Conservation (phyloP, 768 basidiomycete genomes). For the Pulveroboletus sp. region DNA sequence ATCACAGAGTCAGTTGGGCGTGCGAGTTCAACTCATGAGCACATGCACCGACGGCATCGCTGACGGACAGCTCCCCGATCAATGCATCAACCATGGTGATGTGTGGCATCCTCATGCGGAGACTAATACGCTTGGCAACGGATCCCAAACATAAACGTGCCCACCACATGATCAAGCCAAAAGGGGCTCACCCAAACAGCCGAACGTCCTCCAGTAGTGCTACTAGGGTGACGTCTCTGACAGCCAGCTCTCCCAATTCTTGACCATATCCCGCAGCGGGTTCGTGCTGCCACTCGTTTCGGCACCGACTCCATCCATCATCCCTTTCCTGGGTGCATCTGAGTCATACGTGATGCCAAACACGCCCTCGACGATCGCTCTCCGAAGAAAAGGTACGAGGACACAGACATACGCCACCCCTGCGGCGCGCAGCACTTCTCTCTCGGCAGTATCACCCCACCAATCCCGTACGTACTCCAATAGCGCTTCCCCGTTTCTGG, state of each 20-base stretch:
- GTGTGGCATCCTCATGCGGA: background rate
- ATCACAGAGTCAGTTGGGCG: background rate
- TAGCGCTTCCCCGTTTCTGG: slow-evolving; percentile 41
- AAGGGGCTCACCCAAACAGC: background rate
- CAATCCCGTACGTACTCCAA: slow-evolving; percentile 40
- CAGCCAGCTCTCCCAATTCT: slow-evolving; percentile 31
- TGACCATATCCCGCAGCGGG: slow-evolving; percentile 8
- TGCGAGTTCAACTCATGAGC: background rate
- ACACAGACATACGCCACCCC: slow-evolving; percentile 56
- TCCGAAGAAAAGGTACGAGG: slow-evolving; percentile 65
- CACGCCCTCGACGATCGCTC: slow-evolving; percentile 71
- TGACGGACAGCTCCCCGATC: background rate
- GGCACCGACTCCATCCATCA: background rate
- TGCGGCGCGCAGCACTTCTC: slow-evolving; percentile 41
- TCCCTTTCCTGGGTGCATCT: background rate
- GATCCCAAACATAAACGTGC: background rate
- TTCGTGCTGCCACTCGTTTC: background rate
- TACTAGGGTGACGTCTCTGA: slow-evolving; percentile 7
- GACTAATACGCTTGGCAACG: background rate
- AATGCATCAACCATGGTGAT: background rate
- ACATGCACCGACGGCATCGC: background rate
- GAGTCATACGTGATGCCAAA: slow-evolving; percentile 42
- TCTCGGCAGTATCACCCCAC: slow-evolving; percentile 32
- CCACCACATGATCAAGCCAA: background rate
- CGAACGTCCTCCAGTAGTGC: background rate